Evolutionary conservation across 805 yeast genomes (phyloP).

Genomic region (Pichia rugopelliculosa): DNA sequence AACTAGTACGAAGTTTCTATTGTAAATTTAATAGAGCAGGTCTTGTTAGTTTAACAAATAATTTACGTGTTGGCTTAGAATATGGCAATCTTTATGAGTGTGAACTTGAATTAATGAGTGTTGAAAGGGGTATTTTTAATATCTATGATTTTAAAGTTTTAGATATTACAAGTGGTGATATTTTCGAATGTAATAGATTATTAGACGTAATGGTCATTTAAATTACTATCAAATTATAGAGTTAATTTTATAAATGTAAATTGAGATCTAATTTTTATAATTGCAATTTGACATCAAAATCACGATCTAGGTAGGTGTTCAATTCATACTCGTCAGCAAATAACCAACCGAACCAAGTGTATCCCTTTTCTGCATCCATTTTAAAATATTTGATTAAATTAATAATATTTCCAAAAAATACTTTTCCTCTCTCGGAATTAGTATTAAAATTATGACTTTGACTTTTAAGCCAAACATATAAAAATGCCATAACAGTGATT

Average conservation of each 20-base stretch:
- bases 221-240: not conserved
- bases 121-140: slow-evolving; percentile 56
- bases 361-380: slow-evolving; percentile 18
- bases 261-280: not conserved
- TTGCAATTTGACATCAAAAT: slow-evolving; percentile 4
- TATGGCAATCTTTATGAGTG: slow-evolving; percentile 60
- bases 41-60: slow-evolving; percentile 55
- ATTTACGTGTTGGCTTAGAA: slow-evolving; percentile 52
- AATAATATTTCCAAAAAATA: slow-evolving; percentile 16
- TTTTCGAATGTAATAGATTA: slow-evolving; percentile 61
- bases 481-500: slow-evolving; percentile 16
- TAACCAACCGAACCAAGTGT: slow-evolving; percentile 23
- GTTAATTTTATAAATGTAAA: not conserved
- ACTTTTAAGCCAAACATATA: slow-evolving; percentile 24
- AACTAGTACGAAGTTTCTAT: slow-evolving; percentile 23
- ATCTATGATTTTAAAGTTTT: slow-evolving; percentile 59
- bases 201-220: slow-evolving; percentile 57
- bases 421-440: slow-evolving; percentile 12
- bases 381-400: slow-evolving; percentile 19
- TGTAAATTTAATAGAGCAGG: slow-evolving; percentile 44
- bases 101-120: slow-evolving; percentile 50
- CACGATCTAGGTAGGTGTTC: slow-evolving; percentile 13
- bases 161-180: slow-evolving; percentile 58
- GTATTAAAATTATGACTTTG: slow-evolving; percentile 14
- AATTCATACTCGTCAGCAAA: slow-evolving; percentile 24